phyloP scores from a whole-genome alignment of 2,329 filamentous ascomycete genomes.

The Trichoderma pleuroti region DNA sequence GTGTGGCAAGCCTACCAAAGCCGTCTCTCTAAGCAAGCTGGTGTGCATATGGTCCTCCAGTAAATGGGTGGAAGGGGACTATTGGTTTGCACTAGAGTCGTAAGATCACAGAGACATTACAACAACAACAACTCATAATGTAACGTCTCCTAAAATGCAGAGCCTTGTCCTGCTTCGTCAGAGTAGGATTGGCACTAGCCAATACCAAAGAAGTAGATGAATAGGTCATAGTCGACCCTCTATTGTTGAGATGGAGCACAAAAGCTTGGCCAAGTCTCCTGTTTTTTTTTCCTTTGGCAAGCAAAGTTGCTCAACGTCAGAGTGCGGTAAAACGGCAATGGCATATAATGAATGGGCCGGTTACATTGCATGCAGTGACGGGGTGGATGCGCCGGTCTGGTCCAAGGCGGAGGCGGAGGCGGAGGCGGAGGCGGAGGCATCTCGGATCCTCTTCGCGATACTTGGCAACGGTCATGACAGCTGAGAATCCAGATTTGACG shows the following conservation, averaged over 20 bases:
- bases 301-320: background rate
- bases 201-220: background rate
- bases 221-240: background rate
- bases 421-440: background rate
- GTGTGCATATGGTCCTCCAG: no score
- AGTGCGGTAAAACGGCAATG: background rate
- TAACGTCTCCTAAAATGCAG: background rate
- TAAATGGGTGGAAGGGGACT: background rate
- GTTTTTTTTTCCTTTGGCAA: background rate
- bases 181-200: background rate
- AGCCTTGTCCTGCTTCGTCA: background rate
- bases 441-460: background rate
- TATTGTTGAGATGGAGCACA: background rate
- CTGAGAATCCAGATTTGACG: background rate
- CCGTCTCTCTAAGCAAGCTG: background rate
- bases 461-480: background rate
- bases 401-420: background rate
- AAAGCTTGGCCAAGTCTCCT: background rate
- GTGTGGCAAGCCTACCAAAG: background rate
- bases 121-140: no score
- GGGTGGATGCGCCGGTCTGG: background rate
- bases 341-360: background rate
- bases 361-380: conserved; percentile 2
- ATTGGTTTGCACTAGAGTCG: background rate
- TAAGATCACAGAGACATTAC: background rate